phyloP scores from a whole-genome alignment of 345 rosid species.

The Camelina neglecta region DNA sequence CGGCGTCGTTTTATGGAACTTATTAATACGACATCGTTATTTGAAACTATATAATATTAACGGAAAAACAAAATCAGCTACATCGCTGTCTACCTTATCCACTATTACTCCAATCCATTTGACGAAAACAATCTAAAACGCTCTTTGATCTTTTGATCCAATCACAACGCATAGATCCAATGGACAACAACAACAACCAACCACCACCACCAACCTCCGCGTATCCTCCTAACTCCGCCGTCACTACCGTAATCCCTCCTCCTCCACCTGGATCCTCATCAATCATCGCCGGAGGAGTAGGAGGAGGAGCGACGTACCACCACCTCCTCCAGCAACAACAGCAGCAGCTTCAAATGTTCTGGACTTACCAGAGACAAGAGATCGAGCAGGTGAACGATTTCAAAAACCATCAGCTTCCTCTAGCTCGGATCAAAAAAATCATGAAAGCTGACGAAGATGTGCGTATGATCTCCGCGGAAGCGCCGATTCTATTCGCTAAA shows the following conservation, averaged over 20 bases:
- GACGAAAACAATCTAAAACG: slow-evolving; percentile 25
- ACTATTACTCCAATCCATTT: slow-evolving; percentile 27
- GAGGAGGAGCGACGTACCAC: slow-evolving; percentile 57
- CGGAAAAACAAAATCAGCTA: slow-evolving; percentile 36
- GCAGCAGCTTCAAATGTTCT: slow-evolving; percentile 87
- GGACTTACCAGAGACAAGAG: slow-evolving; percentile 81
- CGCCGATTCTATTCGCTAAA: slow-evolving; percentile 90
- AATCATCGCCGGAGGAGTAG: slow-evolving; percentile 59
- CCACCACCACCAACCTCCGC: slow-evolving; percentile 55
- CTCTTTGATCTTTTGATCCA: slow-evolving; percentile 46
- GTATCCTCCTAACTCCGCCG: slow-evolving; percentile 49
- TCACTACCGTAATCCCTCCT: slow-evolving; percentile 63
- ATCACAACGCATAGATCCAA: slow-evolving; percentile 44
- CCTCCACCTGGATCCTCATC: slow-evolving; percentile 62
- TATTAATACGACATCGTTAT: not conserved
- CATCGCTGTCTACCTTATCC: slow-evolving; percentile 49
- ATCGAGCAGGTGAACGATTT: slow-evolving; percentile 93
- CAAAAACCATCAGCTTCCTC: slow-evolving; percentile 96
- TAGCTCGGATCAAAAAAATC: slow-evolving; percentile 94
- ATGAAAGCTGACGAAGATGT: slow-evolving; percentile 99
- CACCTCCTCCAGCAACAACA: slow-evolving; percentile 92
- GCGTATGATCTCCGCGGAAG: slow-evolving; percentile 99
- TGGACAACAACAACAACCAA: slow-evolving; percentile 54
- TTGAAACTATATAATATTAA: not conserved
- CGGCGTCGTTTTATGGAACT: not conserved